Conservation (phyloP, 257 asterid genomes). For the Dorcoceras hygrometricum region DNA sequence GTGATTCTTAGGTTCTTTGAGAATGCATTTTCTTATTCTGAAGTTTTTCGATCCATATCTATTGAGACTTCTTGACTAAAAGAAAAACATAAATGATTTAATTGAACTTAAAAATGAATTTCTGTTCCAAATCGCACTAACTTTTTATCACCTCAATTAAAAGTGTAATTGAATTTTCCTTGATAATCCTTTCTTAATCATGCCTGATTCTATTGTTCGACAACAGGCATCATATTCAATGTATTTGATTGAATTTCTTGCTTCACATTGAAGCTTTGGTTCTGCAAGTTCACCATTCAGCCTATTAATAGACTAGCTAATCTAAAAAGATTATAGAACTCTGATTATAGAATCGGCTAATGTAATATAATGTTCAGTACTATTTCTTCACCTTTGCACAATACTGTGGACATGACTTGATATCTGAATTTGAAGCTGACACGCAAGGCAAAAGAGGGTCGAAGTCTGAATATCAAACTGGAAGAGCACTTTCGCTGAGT, state of each 20-base stretch:
- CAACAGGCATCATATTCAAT: not conserved
- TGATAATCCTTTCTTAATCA: no score
- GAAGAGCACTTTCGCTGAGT: constrained; percentile 68
- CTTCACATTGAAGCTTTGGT: constrained; percentile 15
- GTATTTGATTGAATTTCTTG: constrained; percentile 7
- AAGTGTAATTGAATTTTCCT: no score
- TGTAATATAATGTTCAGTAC: constrained; percentile 15
- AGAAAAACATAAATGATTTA: no score
- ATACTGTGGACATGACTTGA: constrained; percentile 29
- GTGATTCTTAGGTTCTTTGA: no score
- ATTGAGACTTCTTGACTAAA: no score
- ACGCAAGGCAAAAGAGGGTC: constrained; percentile 52
- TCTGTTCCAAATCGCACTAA: no score
- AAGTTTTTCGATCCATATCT: no score
- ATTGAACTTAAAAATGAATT: no score
- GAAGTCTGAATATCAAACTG: constrained; percentile 48
- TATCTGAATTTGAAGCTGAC: constrained; percentile 70
- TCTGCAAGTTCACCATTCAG: not conserved
- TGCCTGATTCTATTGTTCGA: no score
- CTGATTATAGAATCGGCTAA: constrained; percentile 9
- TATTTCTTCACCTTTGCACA: constrained; percentile 12
- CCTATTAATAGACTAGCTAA: not conserved
- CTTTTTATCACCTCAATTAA: no score
- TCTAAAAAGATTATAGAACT: constrained; percentile 9
- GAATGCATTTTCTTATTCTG: no score